Percentiles rank a stretch among this genome's conserved stretches.
phyloP scores from a whole-genome alignment of 768 basidiomycete genomes.

The Lentinula raphanica region DNA sequence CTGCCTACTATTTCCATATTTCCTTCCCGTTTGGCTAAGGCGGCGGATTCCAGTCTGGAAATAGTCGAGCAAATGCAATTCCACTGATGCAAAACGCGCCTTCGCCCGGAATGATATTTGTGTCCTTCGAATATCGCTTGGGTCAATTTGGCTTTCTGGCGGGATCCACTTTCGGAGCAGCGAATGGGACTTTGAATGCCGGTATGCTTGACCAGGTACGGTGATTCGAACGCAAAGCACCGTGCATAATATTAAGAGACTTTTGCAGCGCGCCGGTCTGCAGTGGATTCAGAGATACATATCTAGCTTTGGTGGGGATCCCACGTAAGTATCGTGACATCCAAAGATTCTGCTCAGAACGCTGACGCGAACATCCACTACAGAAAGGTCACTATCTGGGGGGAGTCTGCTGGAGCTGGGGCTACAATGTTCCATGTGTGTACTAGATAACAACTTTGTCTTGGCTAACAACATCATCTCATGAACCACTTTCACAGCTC shows the following conservation, averaged over 20 bases:
- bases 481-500: slow-evolving; percentile 23
- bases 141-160: slow-evolving; percentile 39
- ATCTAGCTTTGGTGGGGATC: neutral
- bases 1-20: too few species aligned
- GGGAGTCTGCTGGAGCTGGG: slow-evolving; percentile 17
- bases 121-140: slow-evolving; percentile 37
- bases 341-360: neutral
- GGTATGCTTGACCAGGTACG: slow-evolving; percentile 37
- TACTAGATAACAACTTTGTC: neutral
- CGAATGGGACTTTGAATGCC: slow-evolving; percentile 30
- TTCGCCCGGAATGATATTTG: slow-evolving; percentile 30
- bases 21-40: slow-evolving; percentile 19
- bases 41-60: slow-evolving; percentile 36
- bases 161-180: slow-evolving; percentile 12
- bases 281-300: slow-evolving; percentile 4
- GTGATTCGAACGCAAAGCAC: neutral
- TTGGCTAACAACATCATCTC: neutral
- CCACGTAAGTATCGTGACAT: neutral
- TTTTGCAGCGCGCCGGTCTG: slow-evolving; percentile 7
- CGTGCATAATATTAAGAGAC: neutral
- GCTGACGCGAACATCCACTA: neutral
- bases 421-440: slow-evolving; percentile 37
- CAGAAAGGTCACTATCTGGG: slow-evolving; percentile 11
- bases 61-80: slow-evolving; percentile 26
- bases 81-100: slow-evolving; percentile 27